These are phyloP conservation scores for Trichoderma arundinaceum DNA, from an alignment of 2,329 filamentous ascomycete species.

Conservation along the genomic window DNA sequence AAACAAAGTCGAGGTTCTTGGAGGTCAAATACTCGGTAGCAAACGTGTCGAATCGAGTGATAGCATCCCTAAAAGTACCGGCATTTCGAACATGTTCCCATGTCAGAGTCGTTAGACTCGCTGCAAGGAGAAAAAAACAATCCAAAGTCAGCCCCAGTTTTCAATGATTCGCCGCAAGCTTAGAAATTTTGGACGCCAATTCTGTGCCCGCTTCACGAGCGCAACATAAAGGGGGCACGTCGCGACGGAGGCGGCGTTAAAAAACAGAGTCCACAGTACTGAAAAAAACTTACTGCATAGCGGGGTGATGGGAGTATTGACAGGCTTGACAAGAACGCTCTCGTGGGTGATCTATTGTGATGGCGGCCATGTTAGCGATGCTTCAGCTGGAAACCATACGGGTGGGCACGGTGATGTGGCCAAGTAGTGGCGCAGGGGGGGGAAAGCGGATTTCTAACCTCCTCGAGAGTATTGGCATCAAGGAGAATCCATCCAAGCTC, in stretches of 20 bases:
- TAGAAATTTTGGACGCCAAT: conserved; percentile 25
- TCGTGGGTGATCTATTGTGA: conserved; percentile 81
- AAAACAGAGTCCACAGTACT: conserved; percentile 1
- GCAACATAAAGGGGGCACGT: conserved; percentile 18
- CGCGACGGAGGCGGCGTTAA: conserved; percentile 10
- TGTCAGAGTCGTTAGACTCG: conserved; percentile 94
- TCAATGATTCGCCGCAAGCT: conserved; percentile 25
- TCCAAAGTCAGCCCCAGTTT: conserved; percentile 31
- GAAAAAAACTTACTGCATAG: conserved; percentile 84
- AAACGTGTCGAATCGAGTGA: conserved; percentile 93
- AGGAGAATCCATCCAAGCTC: conserved; percentile 98
- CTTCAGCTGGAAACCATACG: conserved; percentile 5
- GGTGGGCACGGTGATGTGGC: conserved; percentile 29
- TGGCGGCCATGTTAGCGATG: conserved; percentile 30
- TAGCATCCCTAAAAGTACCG: conserved; percentile 94
- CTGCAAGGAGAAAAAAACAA: conserved; percentile 55
- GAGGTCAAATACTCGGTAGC: conserved; percentile 87
- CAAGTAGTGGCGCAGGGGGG: conserved; percentile 28
- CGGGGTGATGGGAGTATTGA: conserved; percentile 98
- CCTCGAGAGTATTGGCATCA: conserved; percentile 87
- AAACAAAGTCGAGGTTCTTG: conserved; percentile 95
- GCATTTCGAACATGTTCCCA: conserved; percentile 99
- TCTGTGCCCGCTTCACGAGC: conserved; percentile 13
- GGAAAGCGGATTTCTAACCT: conserved; percentile 65
- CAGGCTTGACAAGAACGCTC: conserved; percentile 94